Evolutionary conservation across 2,329 filamentous ascomycete species (phyloP), one percentile per base, ranked within the genome.

Genomic region (Furcasterigmium sp.): DNA sequence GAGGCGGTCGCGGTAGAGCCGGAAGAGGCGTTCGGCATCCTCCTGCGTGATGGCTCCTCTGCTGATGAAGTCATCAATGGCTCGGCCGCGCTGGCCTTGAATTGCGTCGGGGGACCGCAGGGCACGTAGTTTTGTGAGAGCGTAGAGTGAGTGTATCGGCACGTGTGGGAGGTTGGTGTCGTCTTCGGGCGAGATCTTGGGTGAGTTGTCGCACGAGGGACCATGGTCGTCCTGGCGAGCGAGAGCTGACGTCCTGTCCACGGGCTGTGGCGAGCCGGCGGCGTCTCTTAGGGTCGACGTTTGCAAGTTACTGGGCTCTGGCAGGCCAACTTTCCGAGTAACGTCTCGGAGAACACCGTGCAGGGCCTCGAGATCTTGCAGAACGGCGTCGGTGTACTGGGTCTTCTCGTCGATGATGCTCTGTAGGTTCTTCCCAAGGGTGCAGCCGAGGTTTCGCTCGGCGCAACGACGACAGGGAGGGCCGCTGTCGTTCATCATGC

Each of bases 1-100:
- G 44, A 77, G 67, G 1, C 67, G 69, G 37, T 71, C 64, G 37
- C 67, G 69, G 49, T 75, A 78, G 10, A 75, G 62, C 3, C 62
- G 56, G 49, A 76, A 78, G 0, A 78, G 56, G 36, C 73, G 66
- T 37, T 77, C 67, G 0, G 75, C 75, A 45, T 76, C 73, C 3
- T 65, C 60, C 4, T 72, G 41, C 1, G 69, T 62, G 2, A 78
- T 55, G 7, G 64, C 48, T 0, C 73, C 73, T 0, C 56, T 55
- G 2, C 62, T 54, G 15, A 67, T 62, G 4, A 67, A 61, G 45
- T 67, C 64, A 28, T 58, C 52, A 13, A n/a, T 19, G 8, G 36
- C 36, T 6, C 36, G 15, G 18, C 9, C 14, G 4, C 13, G 15
- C 17, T 34, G 40, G 30, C 47, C 2, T 9, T 53, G 52, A 11